phyloP scores from a whole-genome alignment of 2,329 filamentous ascomycete genomes.

The Alternaria triticina region DNA sequence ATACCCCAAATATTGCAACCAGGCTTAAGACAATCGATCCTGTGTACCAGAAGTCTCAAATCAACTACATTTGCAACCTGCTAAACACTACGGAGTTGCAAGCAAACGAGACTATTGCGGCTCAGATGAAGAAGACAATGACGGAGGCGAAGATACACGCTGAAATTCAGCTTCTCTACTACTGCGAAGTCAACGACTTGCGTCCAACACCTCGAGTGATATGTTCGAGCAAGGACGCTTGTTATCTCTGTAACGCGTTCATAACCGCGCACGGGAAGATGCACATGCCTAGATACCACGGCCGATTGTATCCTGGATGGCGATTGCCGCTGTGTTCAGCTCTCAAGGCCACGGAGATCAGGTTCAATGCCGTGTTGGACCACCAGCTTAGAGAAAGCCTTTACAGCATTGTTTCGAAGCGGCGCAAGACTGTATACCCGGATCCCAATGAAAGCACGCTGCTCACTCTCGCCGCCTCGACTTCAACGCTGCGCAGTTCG shows the following conservation, averaged over 20 bases:
- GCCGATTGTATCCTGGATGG: conserved; percentile 56
- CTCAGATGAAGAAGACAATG: conserved; percentile 15
- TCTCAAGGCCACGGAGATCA: conserved; percentile 5
- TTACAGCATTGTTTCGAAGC: background rate
- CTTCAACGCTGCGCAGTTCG: conserved; percentile 12
- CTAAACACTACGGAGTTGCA: conserved; percentile 4
- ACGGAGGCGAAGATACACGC: conserved; percentile 51
- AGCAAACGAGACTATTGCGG: conserved; percentile 11
- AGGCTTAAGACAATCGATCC: conserved; percentile 8
- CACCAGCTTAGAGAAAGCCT: conserved; percentile 1
- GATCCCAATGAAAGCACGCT: conserved; percentile 24
- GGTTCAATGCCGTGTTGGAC: conserved; percentile 12
- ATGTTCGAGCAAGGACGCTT: conserved; percentile 59
- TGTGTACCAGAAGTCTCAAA: background rate
- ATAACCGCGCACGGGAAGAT: conserved; percentile 53
- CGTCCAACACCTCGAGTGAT: conserved; percentile 51
- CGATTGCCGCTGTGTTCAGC: conserved; percentile 43
- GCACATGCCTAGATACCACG: conserved; percentile 52
- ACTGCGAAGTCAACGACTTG: conserved; percentile 37
- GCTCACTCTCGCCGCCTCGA: conserved; percentile 13
- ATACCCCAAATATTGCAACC: conserved; percentile 4
- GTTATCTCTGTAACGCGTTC: conserved; percentile 59
- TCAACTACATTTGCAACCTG: conserved; percentile 8
- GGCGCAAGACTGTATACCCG: conserved; percentile 16
- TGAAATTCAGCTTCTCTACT: conserved; percentile 58